Conservation (phyloP, 2,329 filamentous ascomycete species). For the Colletotrichum higginsianum region DNA sequence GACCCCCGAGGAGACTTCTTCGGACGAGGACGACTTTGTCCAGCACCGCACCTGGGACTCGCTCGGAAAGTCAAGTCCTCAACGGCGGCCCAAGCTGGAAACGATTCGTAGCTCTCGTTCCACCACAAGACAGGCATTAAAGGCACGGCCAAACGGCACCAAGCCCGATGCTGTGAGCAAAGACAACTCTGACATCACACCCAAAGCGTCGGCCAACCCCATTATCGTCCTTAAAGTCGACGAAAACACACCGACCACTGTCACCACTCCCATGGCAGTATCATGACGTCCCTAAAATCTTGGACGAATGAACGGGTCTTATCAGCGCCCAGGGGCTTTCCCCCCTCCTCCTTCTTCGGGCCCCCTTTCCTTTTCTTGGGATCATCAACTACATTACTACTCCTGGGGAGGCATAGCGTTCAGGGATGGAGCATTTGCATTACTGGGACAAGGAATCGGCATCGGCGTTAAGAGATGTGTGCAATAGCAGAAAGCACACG, state of each 20-base stretch:
- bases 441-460: conserved; percentile 21
- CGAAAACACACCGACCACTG: conserved; percentile 34
- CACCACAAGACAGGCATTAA: conserved; percentile 48
- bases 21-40: conserved; percentile 48
- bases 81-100: conserved; percentile 61
- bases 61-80: conserved; percentile 50
- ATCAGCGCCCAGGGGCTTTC: neutral
- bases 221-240: conserved; percentile 16
- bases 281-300: conserved; percentile 9
- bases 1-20: conserved; percentile 50
- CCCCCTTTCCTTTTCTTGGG: conserved; percentile 1
- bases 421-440: conserved; percentile 36
- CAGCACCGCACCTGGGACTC: conserved; percentile 44
- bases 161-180: conserved; percentile 19
- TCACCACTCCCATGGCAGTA: neutral
- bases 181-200: conserved; percentile 37
- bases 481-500: conserved; percentile 33
- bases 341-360: neutral
- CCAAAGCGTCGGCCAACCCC: conserved; percentile 39
- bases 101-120: conserved; percentile 62
- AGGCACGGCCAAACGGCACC: conserved; percentile 44
- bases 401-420: conserved; percentile 36
- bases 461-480: conserved; percentile 34
- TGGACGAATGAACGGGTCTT: neutral
- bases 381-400: conserved; percentile 33